These are phyloP conservation scores for Balamuthia mandrillaris DNA, from an alignment of 208 protist genomes.

Conservation along the genomic window DNA sequence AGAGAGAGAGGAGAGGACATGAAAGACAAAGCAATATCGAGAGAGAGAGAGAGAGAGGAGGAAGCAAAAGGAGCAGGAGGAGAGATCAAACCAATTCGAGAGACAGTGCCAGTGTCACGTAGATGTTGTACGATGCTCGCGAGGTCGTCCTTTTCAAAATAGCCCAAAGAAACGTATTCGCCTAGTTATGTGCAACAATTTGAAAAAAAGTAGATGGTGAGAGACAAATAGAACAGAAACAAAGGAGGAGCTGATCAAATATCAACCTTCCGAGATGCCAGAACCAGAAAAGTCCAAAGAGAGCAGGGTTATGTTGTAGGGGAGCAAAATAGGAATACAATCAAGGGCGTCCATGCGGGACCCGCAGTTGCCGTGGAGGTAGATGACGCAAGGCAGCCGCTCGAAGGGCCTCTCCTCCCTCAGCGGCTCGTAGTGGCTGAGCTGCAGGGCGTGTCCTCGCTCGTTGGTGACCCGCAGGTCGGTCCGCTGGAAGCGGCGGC, in stretches of 20 bases:
- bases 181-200: slow-evolving; percentile 71
- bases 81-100: slow-evolving; percentile 42
- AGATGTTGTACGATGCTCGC: slow-evolving; percentile 82
- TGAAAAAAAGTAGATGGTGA: background rate
- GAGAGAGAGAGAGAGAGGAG: no score
- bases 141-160: slow-evolving; percentile 91
- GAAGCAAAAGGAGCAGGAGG: no score
- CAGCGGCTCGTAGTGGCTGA: slow-evolving; percentile 16
- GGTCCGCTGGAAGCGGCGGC: background rate
- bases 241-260: no score
- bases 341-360: slow-evolving; percentile 63
- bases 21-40: no score
- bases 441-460: background rate
- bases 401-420: background rate
- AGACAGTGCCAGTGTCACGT: slow-evolving; percentile 37
- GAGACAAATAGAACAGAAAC: background rate
- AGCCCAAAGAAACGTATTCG: slow-evolving; percentile 89
- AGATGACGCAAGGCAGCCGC: slow-evolving; percentile 22
- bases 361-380: slow-evolving; percentile 61
- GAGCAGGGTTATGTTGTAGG: slow-evolving; percentile 83
- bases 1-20: no score
- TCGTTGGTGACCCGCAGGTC: slow-evolving; percentile 22
- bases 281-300: slow-evolving; percentile 87
- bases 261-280: slow-evolving; percentile 79
- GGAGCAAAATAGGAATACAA: slow-evolving; percentile 67